Evolutionary conservation across 2,329 filamentous ascomycete genomes (phyloP).

Genomic region (Capronia epimyces): DNA sequence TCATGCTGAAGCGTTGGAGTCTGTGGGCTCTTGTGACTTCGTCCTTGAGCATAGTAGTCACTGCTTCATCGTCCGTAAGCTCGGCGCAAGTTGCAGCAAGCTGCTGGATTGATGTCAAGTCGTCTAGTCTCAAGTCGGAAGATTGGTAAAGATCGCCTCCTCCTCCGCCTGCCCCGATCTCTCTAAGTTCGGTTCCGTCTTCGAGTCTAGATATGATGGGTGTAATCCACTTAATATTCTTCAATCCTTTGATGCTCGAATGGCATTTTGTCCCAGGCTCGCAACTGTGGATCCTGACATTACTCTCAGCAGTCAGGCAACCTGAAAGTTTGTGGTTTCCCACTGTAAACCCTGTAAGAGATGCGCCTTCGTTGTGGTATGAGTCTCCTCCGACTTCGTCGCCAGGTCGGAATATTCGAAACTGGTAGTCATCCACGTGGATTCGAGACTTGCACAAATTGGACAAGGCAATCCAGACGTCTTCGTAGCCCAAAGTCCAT

Average conservation of each 20-base stretch:
- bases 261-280: constrained; percentile 58
- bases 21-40: constrained; percentile 33
- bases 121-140: constrained; percentile 59
- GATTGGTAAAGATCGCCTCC: constrained; percentile 66
- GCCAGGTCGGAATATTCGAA: constrained; percentile 64
- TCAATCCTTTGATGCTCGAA: constrained; percentile 38
- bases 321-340: constrained; percentile 67
- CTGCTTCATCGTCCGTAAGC: constrained; percentile 30
- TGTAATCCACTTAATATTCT: constrained; percentile 65
- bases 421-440: constrained; percentile 78
- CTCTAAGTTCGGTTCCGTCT: constrained; percentile 60
- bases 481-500: constrained; percentile 92
- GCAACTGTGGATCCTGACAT: constrained; percentile 74
- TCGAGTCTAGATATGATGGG: constrained; percentile 65
- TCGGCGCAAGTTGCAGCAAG: constrained; percentile 50
- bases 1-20: constrained; percentile 35
- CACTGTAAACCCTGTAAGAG: constrained; percentile 65
- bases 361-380: constrained; percentile 54
- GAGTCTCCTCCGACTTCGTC: constrained; percentile 39
- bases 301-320: constrained; percentile 61
- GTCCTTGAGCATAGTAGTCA: constrained; percentile 31
- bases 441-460: constrained; percentile 64
- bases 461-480: constrained; percentile 80
- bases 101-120: constrained; percentile 45
- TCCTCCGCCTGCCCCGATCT: constrained; percentile 73